These are phyloP conservation scores for Fusarium tjaetaba DNA, from an alignment of 2,329 filamentous ascomycete species.

Conservation along the genomic window DNA sequence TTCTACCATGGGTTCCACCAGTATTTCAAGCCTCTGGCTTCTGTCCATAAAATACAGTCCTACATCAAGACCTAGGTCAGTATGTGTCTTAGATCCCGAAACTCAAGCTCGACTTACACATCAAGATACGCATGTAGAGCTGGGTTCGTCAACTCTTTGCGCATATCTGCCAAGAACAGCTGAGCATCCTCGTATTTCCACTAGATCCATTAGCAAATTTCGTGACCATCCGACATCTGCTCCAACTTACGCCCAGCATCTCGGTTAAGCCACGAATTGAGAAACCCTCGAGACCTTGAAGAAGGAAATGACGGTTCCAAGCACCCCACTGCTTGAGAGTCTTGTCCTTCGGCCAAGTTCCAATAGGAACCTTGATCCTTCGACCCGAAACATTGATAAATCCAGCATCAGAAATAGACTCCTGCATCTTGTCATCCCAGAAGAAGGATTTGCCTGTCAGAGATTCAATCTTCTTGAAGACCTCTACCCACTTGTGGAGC, in stretches of 20 bases:
- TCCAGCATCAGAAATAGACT: constrained; percentile 32
- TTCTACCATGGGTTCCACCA: fast-evolving
- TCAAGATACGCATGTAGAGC: constrained; percentile 24
- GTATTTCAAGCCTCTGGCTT: neutral
- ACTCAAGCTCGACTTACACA: neutral
- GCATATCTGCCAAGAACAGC: constrained; percentile 22
- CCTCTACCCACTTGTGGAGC: constrained; percentile 4
- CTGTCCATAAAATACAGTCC: neutral
- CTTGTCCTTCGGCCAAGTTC: constrained; percentile 46
- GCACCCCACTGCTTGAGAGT: constrained; percentile 42
- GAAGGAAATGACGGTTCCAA: constrained; percentile 38
- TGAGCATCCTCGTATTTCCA: constrained; percentile 31
- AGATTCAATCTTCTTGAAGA: constrained; percentile 18
- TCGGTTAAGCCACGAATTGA: constrained; percentile 36
- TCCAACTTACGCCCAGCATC: constrained; percentile 24
- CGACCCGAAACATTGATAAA: constrained; percentile 30
- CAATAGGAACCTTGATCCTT: constrained; percentile 36
- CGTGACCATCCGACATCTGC: too few species aligned
- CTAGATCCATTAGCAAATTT: neutral
- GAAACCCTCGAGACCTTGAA: constrained; percentile 41
- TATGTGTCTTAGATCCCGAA: fast-evolving
- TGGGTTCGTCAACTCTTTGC: constrained; percentile 26
- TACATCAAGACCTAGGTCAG: fast-evolving
- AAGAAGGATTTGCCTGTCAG: constrained; percentile 22
- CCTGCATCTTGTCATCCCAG: constrained; percentile 17